These are phyloP conservation scores for Periconia sp. DNA, from an alignment of 2,329 filamentous ascomycete genomes.

Conservation along the genomic window DNA sequence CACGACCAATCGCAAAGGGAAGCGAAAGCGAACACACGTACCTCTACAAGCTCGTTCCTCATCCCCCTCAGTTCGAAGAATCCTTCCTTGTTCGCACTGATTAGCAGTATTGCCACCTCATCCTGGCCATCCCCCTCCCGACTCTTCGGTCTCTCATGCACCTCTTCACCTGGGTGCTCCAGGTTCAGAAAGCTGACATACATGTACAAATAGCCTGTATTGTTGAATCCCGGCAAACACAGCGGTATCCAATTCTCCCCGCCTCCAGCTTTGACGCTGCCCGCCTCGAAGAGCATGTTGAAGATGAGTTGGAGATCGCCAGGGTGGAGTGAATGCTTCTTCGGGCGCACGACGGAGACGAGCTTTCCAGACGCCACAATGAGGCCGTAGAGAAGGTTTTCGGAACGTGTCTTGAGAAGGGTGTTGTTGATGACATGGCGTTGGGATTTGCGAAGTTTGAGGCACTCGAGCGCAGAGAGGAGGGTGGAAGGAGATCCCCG, in stretches of 20 bases:
- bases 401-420: slow-evolving; percentile 77
- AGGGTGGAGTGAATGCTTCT: slow-evolving; percentile 93
- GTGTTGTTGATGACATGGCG: slow-evolving; percentile 85
- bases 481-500: slow-evolving; percentile 88
- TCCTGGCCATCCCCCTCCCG: slow-evolving; percentile 62
- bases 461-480: slow-evolving; percentile 87
- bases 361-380: slow-evolving; percentile 91
- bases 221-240: slow-evolving; percentile 96
- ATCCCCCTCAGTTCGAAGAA: slow-evolving; percentile 87
- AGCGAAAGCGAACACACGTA: slow-evolving; percentile 36
- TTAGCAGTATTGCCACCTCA: slow-evolving; percentile 85
- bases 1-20: neutral
- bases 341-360: slow-evolving; percentile 92
- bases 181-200: slow-evolving; percentile 93
- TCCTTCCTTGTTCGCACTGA: slow-evolving; percentile 89
- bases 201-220: slow-evolving; percentile 96
- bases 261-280: slow-evolving; percentile 86
- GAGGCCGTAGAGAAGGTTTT: slow-evolving; percentile 86
- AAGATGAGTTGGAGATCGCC: slow-evolving; percentile 96
- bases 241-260: slow-evolving; percentile 98
- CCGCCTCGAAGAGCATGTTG: slow-evolving; percentile 98
- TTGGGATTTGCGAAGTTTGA: slow-evolving; percentile 89
- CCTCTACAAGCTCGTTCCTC: slow-evolving; percentile 65
- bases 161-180: slow-evolving; percentile 52
- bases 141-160: slow-evolving; percentile 47